Base-by-base conservation (phyloP, 768 basidiomycete species). In the Lactarius akahatsu region DNA sequence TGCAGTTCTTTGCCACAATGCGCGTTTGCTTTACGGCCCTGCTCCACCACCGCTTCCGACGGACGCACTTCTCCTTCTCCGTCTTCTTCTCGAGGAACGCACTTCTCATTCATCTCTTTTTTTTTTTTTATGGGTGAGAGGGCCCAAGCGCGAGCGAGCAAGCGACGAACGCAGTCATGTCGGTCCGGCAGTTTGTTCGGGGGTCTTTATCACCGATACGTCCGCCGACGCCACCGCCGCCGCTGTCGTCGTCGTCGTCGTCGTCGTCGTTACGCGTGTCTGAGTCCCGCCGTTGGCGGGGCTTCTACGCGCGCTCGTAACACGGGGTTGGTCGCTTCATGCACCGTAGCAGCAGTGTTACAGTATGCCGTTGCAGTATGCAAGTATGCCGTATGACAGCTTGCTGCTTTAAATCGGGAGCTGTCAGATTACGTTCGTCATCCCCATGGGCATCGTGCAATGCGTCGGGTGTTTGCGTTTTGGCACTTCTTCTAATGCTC, bases 341-440 rank as follows among this genome's bases (percentile, higher is more conserved):
- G 10, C 20, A 47, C 20, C 4, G 9, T 18, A 45, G 9, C 43
- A 45, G 20, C n/a, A 47, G 45, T 50, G 11, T 11, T n/a, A 9
- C 26, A 52, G 26, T 52, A 26, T 52, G 50, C 23, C 23, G 50
- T 50, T 45, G 20, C 20, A 20, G 43, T 45, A 45, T 45, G 43
- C 18, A 7, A 26, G 47, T 50, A 26, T 26, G 47, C 50, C 50
- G 50, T 50, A 50, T 52, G 50, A 52, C 23, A 26, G 50, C 50
- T 26, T 52, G 50, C 50, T 52, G 50, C 50, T 52, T 52, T 52
- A 52, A 52, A 52, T 52, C 50, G 50, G 50, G 50, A 15, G 23
- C 50, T 52, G 50, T 52, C 50, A 52, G 50, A 52, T 52, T 52
- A 52, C 50, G 50, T 52, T 52, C 50, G 26, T 52, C 26, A 52